phyloP scores from a whole-genome alignment of 2,329 filamentous ascomycete species.

The Alternaria hordeiaustralica region DNA sequence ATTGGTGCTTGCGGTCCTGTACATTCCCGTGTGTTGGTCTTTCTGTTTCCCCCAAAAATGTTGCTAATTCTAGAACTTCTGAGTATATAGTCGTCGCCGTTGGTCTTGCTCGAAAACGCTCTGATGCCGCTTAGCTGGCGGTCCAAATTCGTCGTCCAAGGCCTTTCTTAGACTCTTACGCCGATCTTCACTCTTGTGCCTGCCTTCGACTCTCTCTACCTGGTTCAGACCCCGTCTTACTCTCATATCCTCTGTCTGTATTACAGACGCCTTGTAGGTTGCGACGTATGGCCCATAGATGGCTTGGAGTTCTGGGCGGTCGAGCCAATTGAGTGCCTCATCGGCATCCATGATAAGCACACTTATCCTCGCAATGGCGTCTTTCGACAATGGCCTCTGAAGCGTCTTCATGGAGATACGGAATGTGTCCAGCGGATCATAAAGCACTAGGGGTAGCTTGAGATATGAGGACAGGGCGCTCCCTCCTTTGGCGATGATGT shows the following conservation, averaged over 20 bases:
- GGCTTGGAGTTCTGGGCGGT: not conserved
- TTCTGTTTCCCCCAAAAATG: too few relatives aligned
- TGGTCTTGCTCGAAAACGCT: too few relatives aligned
- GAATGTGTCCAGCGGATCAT: not conserved
- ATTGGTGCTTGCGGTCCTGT: too few relatives aligned
- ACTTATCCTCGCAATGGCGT: not conserved
- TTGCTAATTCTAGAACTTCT: too few relatives aligned
- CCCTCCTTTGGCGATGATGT: not conserved
- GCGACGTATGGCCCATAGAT: not conserved
- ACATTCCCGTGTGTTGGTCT: too few relatives aligned
- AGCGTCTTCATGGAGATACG: not conserved
- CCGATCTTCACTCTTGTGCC: not conserved
- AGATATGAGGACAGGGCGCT: not conserved
- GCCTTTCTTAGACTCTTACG: not conserved
- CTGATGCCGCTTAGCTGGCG: not conserved
- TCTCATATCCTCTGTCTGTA: not conserved
- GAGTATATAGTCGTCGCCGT: too few relatives aligned
- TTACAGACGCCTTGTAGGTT: not conserved
- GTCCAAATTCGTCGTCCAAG: not conserved
- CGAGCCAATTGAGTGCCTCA: not conserved
- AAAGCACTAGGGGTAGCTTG: not conserved
- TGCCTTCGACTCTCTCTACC: not conserved
- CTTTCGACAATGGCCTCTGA: not conserved
- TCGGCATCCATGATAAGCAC: not conserved
- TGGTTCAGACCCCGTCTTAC: not conserved